phyloP scores from a whole-genome alignment of 495 filamentous ascomycete species.

The Jackrogersella minutella region DNA sequence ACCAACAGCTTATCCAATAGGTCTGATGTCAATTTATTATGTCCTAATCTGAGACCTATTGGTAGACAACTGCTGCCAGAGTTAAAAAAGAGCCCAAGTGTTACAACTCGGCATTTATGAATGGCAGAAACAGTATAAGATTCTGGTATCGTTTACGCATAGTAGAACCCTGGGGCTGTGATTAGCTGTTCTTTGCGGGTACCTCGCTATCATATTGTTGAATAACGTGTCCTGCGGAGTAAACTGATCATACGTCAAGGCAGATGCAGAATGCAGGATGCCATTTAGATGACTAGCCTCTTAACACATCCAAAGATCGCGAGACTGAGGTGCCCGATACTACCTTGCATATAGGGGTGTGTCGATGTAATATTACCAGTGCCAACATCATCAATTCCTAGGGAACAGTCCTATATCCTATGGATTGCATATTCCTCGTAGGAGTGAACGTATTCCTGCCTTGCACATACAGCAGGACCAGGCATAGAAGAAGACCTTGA shows the following conservation, averaged over 20 bases:
- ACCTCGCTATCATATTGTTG: background rate
- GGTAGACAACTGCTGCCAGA: background rate
- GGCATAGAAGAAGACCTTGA: background rate
- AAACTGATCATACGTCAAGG: background rate
- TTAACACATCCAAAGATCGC: slow-evolving; percentile 16
- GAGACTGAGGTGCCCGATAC: slow-evolving; percentile 1
- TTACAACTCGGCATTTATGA: background rate
- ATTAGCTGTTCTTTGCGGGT: background rate
- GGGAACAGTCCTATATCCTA: slow-evolving; percentile 16
- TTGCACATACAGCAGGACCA: background rate
- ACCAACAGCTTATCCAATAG: background rate
- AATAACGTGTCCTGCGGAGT: background rate
- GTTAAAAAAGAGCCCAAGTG: slow-evolving; percentile 1
- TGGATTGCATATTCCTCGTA: slow-evolving; percentile 3
- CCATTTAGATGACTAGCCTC: slow-evolving; percentile 2
- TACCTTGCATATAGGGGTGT: slow-evolving; percentile 30
- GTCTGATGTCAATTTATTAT: background rate
- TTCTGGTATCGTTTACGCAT: slow-evolving; percentile 1
- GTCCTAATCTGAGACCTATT: background rate
- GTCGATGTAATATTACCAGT: slow-evolving; percentile 20
- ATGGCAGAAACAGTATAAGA: background rate
- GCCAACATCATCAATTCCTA: slow-evolving; percentile 6
- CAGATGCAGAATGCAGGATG: slow-evolving; percentile 12
- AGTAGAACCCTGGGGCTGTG: background rate
- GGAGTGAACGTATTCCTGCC: background rate